phyloP scores from a whole-genome alignment of 345 rosid species.

The Camelina laxa region DNA sequence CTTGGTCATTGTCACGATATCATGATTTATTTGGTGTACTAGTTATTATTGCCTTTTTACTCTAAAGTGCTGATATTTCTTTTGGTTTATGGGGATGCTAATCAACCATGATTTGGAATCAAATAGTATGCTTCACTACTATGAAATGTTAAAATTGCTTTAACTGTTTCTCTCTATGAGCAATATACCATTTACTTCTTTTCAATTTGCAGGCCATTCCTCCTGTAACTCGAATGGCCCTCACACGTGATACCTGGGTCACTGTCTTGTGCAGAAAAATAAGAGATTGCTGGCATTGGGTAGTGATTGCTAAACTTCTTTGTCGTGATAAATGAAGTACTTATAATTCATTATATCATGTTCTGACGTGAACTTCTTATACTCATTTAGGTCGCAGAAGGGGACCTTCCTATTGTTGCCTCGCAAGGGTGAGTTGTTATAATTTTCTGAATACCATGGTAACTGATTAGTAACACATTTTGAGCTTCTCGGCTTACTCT shows the following conservation, averaged over 20 bases:
- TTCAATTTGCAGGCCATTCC: slow-evolving; percentile 71
- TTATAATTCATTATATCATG: slow-evolving; percentile 21
- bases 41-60: neutral
- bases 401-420: slow-evolving; percentile 95
- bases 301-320: slow-evolving; percentile 48
- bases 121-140: slow-evolving; percentile 7
- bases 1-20: slow-evolving; percentile 2
- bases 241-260: slow-evolving; percentile 97
- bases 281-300: slow-evolving; percentile 99
- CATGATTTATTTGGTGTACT: neutral
- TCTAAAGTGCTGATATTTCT: neutral
- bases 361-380: slow-evolving; percentile 43
- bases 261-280: slow-evolving; percentile 96
- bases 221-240: slow-evolving; percentile 93
- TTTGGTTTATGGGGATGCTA: slow-evolving; percentile 15
- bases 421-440: slow-evolving; percentile 85
- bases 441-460: slow-evolving; percentile 27
- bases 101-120: slow-evolving; percentile 23
- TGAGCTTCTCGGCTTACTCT: slow-evolving; percentile 42
- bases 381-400: slow-evolving; percentile 85
- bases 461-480: slow-evolving; percentile 23
- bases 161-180: neutral
- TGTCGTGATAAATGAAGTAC: slow-evolving; percentile 33
- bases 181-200: neutral
- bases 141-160: slow-evolving; percentile 12